phyloP scores from a whole-genome alignment of 805 yeast species.

The Debaryomyces tyrocola region DNA sequence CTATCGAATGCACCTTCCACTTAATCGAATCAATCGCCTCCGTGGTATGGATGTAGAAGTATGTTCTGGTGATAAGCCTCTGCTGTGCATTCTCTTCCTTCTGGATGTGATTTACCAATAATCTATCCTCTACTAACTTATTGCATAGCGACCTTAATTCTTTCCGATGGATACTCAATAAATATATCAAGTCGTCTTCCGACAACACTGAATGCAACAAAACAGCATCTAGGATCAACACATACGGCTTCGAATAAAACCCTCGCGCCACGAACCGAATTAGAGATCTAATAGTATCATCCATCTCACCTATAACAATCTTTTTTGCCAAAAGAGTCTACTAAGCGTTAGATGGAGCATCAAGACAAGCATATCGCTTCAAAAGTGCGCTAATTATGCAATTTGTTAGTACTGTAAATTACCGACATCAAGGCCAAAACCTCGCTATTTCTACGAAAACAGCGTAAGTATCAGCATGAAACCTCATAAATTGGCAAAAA shows the following conservation, averaged over 20 bases:
- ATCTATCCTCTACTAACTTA: constrained; percentile 77
- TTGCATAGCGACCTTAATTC: constrained; percentile 83
- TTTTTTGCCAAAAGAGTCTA: too few relatives aligned
- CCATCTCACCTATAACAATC: constrained; percentile 23
- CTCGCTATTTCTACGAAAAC: neutral
- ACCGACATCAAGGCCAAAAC: neutral
- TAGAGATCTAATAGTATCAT: constrained; percentile 50
- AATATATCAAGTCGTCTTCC: constrained; percentile 84
- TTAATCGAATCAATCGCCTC: constrained; percentile 94
- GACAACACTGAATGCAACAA: constrained; percentile 84
- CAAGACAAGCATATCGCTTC: too few relatives aligned
- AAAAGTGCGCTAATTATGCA: neutral
- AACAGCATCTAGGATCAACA: constrained; percentile 83
- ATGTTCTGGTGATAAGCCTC: constrained; percentile 72
- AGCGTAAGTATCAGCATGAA: neutral
- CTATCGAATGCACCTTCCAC: constrained; percentile 92
- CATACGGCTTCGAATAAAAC: constrained; percentile 81
- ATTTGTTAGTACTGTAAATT: neutral
- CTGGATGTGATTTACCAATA: constrained; percentile 69
- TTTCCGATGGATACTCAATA: constrained; percentile 82
- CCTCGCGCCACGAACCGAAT: constrained; percentile 81
- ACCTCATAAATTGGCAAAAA: too few relatives aligned
- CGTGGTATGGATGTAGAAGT: constrained; percentile 83
- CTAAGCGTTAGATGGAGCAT: too few relatives aligned
- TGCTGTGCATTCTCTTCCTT: constrained; percentile 54